Base-by-base conservation (phyloP, 306 rosid species). In the Echinosophora koreensis region DNA sequence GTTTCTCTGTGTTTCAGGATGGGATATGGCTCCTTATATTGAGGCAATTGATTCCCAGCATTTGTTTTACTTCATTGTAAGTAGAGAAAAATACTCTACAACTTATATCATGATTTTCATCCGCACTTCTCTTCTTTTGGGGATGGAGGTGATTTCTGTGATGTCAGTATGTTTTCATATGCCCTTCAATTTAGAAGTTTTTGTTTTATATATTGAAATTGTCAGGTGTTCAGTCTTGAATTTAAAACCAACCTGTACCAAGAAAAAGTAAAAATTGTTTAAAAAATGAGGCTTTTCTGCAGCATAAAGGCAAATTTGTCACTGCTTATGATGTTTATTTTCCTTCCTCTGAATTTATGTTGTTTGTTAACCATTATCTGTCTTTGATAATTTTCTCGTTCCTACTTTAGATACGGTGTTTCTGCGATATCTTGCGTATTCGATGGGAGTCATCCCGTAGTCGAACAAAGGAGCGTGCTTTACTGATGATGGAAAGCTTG, bases 21-120 rank as follows among this genome's bases (percentile, higher is more conserved):
- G 98, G 98, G 97, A 94, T 80, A 94, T 94, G 97, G 98, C 98
- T 80, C 98, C 98, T 62, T 94, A 90, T 76, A 92, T 94, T 12
- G 97, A 92, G 84, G 97, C 98, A 68, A 88, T 92, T 56, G 95
- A 94, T 82, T 84, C 92, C 78, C 98, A 92, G 87, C 82, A 74
- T 41, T 83, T 78, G 39, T 83, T 87, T 73, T 76, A 82, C 74
- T 92, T 90, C 82, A 76, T 79, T 78, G 98, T 94, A 79, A 83
- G 97, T 83, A 17, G 50, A 39, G 27, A 56, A 77, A 35, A 54
- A 16, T 28, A 54, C 13, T 37, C 74, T 73, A 69, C 62, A 17
- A 8, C 58, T 56, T 73, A 27, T 77, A 60, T 66, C 34, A 18
- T 17, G 47, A 15, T 60, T 66, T 61, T 74, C 17, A 30, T 66